Conservation (phyloP, 176 grass and related monocot species). For the Elaeis guineensis region DNA sequence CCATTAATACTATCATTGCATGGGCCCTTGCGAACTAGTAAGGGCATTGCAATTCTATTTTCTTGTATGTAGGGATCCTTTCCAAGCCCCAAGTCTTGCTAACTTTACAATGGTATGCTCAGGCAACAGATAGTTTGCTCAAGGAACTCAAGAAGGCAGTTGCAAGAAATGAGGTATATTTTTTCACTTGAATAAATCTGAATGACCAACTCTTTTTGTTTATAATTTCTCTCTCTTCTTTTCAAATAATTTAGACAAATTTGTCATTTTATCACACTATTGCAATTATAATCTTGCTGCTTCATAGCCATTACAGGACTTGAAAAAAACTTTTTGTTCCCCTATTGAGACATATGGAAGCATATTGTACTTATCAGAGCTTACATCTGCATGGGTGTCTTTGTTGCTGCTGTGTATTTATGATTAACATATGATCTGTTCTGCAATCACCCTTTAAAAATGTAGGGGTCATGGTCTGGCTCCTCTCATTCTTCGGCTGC, state of each 20-base stretch:
- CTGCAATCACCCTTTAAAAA: background rate
- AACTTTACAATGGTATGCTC: slow-evolving; percentile 30
- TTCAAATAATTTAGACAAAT: too few species aligned
- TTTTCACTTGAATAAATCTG: background rate
- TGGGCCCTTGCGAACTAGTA: background rate
- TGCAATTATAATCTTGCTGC: too few species aligned
- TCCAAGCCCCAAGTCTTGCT: slow-evolving; percentile 25
- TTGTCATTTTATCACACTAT: too few species aligned
- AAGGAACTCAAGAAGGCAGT: slow-evolving; percentile 53
- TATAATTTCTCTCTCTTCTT: too few species aligned
- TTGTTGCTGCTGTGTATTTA: too few species aligned
- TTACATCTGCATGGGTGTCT: too few species aligned
- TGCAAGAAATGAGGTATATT: slow-evolving; percentile 39
- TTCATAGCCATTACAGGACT: too few species aligned
- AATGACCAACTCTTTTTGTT: too few species aligned
- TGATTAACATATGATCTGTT: too few species aligned
- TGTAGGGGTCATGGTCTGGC: slow-evolving; percentile 57
- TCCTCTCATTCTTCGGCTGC: slow-evolving; percentile 39
- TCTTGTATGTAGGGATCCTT: slow-evolving; percentile 19
- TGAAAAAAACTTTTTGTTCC: too few species aligned
- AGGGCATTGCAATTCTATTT: slow-evolving; percentile 11
- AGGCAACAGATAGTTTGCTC: slow-evolving; percentile 79
- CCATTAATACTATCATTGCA: background rate
- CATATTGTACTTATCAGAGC: too few species aligned
- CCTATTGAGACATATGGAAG: too few species aligned